phyloP scores from a whole-genome alignment of 345 rosid species.

The Gossypium herbaceum region DNA sequence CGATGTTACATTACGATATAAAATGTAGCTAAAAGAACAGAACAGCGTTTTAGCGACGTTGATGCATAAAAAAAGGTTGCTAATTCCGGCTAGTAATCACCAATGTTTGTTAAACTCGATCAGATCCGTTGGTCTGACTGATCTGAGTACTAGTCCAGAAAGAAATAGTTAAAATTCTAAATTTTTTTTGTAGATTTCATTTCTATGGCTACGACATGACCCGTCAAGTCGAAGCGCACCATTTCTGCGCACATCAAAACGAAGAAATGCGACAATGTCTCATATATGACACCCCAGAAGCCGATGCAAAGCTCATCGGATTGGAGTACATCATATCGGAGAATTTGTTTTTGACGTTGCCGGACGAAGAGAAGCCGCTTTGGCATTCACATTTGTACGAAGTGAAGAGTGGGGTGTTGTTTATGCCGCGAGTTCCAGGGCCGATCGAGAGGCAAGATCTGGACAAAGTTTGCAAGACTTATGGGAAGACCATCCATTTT shows the following conservation, averaged over 20 bases:
- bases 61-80: too few species aligned
- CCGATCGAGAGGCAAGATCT: slow-evolving; percentile 56
- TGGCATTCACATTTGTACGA: slow-evolving; percentile 79
- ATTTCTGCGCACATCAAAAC: slow-evolving; percentile 70
- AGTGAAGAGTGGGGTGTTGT: slow-evolving; percentile 74
- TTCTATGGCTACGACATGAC: slow-evolving; percentile 72
- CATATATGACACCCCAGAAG: slow-evolving; percentile 51
- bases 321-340: slow-evolving; percentile 71
- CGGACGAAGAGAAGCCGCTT: slow-evolving; percentile 68
- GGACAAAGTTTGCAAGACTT: slow-evolving; percentile 61
- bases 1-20: too few species aligned
- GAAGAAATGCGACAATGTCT: slow-evolving; percentile 87
- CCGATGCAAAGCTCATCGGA: slow-evolving; percentile 61
- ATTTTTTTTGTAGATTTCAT: slow-evolving; percentile 44
- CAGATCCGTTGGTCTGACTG: too few species aligned
- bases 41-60: too few species aligned
- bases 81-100: too few species aligned
- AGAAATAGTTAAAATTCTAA: too few species aligned
- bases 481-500: slow-evolving; percentile 69
- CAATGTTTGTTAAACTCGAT: too few species aligned
- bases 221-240: slow-evolving; percentile 76
- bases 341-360: slow-evolving; percentile 54
- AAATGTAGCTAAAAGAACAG: too few species aligned
- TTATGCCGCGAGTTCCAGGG: slow-evolving; percentile 69
- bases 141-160: too few species aligned